Conservation (phyloP, 768 basidiomycete genomes). For the Exsudoporus frostii region DNA sequence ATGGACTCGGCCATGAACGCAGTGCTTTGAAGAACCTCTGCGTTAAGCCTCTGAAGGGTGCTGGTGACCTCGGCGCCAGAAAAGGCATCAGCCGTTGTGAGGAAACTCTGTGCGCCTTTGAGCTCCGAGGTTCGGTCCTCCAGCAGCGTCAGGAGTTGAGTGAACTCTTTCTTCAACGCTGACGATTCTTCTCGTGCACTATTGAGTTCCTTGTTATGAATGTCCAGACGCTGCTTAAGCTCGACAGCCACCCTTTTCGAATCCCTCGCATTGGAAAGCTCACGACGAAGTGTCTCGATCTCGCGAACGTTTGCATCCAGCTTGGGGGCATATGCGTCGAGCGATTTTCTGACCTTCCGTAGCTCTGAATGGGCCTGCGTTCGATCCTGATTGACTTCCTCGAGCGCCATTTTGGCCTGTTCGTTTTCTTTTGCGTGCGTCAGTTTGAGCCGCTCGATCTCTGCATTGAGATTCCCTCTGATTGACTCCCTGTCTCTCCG, state of each 20-base stretch:
- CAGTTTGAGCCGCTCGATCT: conserved; percentile 23
- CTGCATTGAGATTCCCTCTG: conserved; percentile 11
- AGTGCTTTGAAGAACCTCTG: conserved; percentile 47
- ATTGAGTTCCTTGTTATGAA: conserved; percentile 21
- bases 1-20: conserved; percentile 47
- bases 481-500: conserved; percentile 23
- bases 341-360: conserved; percentile 14
- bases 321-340: conserved; percentile 17
- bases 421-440: conserved; percentile 14
- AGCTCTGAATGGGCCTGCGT: conserved; percentile 22
- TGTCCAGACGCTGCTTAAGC: conserved; percentile 14
- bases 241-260: conserved; percentile 6
- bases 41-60: conserved; percentile 45
- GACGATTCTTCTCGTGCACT: conserved; percentile 29
- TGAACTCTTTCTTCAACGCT: conserved; percentile 26
- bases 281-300: conserved; percentile 15
- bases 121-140: conserved; percentile 43
- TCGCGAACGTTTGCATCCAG: conserved; percentile 20
- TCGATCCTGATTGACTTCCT: conserved; percentile 24
- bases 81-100: conserved; percentile 40
- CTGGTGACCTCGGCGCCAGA: conserved; percentile 45
- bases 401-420: conserved; percentile 19
- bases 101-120: conserved; percentile 44
- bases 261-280: conserved; percentile 15
- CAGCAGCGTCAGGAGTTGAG: conserved; percentile 31